A percentile compares a stretch with the other conserved stretches of the same genome.
These are phyloP conservation scores for Meyerozyma elateridarum DNA, from an alignment of 1,139 yeast genomes.

Conservation along the genomic window DNA sequence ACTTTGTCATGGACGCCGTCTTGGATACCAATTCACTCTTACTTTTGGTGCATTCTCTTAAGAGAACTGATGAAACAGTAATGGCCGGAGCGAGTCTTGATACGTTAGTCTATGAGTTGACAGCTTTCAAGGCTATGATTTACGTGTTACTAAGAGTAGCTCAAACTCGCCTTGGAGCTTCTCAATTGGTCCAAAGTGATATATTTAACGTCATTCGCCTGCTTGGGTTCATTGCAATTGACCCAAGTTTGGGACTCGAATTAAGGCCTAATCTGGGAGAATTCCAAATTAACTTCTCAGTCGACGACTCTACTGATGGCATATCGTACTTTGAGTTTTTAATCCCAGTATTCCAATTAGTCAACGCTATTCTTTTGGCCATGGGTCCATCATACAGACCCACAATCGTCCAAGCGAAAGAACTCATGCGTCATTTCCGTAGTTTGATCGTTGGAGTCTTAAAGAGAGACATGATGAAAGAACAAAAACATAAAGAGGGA, in stretches of 20 bases:
- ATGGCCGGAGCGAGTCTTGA: constrained; percentile 39
- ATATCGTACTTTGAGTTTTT: constrained; percentile 65
- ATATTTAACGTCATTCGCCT: constrained; percentile 57
- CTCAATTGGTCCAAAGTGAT: constrained; percentile 69
- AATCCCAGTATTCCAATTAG: constrained; percentile 73
- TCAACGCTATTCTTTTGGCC: constrained; percentile 63
- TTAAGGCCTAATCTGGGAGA: constrained; percentile 13
- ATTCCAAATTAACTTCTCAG: constrained; percentile 15
- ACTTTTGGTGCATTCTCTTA: constrained; percentile 61
- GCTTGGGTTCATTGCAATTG: constrained; percentile 57
- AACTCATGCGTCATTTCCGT: constrained; percentile 49
- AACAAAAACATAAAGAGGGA: constrained; percentile 24
- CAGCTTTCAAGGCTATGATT: constrained; percentile 69
- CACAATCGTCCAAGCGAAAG: constrained; percentile 52
- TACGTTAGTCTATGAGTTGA: constrained; percentile 61
- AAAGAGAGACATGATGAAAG: constrained; percentile 57
- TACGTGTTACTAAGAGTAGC: constrained; percentile 71
- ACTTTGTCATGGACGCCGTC: constrained; percentile 56
- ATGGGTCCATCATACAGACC: constrained; percentile 75
- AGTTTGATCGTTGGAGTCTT: constrained; percentile 61
- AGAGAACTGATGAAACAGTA: constrained; percentile 63
- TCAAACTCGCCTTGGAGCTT: constrained; percentile 72
- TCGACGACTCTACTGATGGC: constrained; percentile 11
- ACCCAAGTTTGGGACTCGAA: constrained; percentile 69
- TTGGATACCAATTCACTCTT: constrained; percentile 63